phyloP scores from a whole-genome alignment of 768 basidiomycete genomes.

The Tricholoma saponaceum region DNA sequence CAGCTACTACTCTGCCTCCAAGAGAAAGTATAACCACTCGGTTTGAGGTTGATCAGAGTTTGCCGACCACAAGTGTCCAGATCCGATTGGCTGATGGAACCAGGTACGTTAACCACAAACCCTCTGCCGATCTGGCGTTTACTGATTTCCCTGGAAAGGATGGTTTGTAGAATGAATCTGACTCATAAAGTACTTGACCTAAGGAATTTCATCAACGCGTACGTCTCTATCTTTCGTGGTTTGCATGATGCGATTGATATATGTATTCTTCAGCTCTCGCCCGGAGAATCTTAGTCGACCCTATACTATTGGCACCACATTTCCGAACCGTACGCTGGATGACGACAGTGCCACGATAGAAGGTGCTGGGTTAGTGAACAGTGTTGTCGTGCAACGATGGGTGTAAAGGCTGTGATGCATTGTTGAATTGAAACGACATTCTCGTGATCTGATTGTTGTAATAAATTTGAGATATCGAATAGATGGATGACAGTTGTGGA shows the following conservation, averaged over 20 bases:
- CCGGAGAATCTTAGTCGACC: slow-evolving; percentile 57
- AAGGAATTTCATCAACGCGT: slow-evolving; percentile 88
- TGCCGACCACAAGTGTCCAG: slow-evolving; percentile 87
- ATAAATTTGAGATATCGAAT: neutral
- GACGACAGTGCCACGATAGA: slow-evolving; percentile 65
- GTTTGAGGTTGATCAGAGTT: slow-evolving; percentile 79
- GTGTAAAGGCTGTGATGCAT: slow-evolving; percentile 24
- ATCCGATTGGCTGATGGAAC: slow-evolving; percentile 89
- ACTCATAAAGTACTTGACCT: slow-evolving; percentile 87
- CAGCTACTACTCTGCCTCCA: slow-evolving; percentile 15
- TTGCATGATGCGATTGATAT: neutral
- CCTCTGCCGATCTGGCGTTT: neutral
- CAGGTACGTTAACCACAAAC: slow-evolving; percentile 39
- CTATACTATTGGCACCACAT: slow-evolving; percentile 85
- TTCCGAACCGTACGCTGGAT: slow-evolving; percentile 74
- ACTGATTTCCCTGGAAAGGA: slow-evolving; percentile 33
- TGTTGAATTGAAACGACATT: neutral
- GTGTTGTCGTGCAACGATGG: slow-evolving; percentile 85
- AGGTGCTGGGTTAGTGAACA: slow-evolving; percentile 69
- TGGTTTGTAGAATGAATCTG: slow-evolving; percentile 85
- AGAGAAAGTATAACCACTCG: slow-evolving; percentile 39
- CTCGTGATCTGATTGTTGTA: neutral
- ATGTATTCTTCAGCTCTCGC: slow-evolving; percentile 46
- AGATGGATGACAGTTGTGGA: too few relatives aligned
- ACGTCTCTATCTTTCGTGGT: slow-evolving; percentile 27